Percentiles rank a stretch among this genome's conserved stretches.
These are phyloP conservation scores for Litchi chinensis DNA, from an alignment of 345 rosid genomes.

Conservation along the genomic window DNA sequence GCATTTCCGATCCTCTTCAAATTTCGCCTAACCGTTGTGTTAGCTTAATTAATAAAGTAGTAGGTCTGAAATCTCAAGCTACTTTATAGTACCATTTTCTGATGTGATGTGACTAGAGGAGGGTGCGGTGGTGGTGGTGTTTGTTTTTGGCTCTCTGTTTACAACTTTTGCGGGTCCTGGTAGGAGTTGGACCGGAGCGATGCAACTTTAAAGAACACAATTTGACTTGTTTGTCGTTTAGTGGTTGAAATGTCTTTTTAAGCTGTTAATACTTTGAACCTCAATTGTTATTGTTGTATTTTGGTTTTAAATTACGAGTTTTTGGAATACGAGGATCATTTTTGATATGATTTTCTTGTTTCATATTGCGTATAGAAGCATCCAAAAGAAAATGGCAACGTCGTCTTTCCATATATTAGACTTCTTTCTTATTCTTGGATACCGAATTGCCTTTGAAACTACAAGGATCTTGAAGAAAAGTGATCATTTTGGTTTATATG, in stretches of 20 bases:
- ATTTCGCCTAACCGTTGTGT: background rate
- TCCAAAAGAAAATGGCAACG: background rate
- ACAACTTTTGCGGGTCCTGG: conserved; percentile 23
- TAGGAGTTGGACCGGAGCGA: background rate
- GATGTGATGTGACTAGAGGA: conserved; percentile 10
- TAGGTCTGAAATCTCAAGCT: background rate
- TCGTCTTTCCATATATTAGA: background rate
- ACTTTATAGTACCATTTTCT: background rate
- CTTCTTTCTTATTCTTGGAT: background rate
- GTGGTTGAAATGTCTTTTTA: conserved; percentile 1
- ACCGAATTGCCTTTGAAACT: too few species aligned
- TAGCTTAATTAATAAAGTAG: background rate
- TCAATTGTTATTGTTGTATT: background rate
- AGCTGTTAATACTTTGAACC: background rate
- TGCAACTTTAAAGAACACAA: conserved; percentile 36
- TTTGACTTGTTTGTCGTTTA: conserved; percentile 34
- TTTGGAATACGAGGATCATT: background rate
- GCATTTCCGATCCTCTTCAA: too few species aligned
- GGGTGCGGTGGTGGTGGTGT: conserved; percentile 10
- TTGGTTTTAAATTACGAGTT: background rate
- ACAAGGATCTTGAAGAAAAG: background rate
- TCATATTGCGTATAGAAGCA: background rate
- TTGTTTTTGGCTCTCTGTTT: conserved; percentile 16
- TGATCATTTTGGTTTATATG: background rate
- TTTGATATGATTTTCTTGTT: background rate